A percentile compares a stretch with the other conserved stretches of the same genome.
Evolutionary conservation across 2,329 filamentous ascomycete species (phyloP).

Genomic region (Sphaerulina musiva): DNA sequence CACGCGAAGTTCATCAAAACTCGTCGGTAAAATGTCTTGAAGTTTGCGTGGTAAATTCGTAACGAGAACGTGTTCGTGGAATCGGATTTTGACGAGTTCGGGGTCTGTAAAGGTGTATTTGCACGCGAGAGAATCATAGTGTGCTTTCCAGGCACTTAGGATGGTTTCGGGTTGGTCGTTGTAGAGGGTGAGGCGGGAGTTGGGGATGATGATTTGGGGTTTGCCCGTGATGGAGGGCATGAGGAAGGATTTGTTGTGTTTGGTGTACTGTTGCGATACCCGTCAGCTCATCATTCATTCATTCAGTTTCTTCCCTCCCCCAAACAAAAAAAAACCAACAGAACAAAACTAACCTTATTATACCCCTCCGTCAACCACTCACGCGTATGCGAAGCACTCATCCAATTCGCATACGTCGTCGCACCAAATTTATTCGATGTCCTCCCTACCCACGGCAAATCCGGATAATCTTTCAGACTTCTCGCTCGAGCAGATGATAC

Average conservation of each 20-base stretch:
- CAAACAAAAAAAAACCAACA: too few species aligned
- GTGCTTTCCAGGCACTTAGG: constrained; percentile 34
- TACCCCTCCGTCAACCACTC: constrained; percentile 20
- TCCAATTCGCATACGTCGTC: constrained; percentile 11
- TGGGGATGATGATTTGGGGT: constrained; percentile 21
- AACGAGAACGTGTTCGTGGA: constrained; percentile 40
- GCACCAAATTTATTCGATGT: constrained; percentile 11
- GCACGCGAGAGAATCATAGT: constrained; percentile 37
- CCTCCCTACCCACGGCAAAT: constrained; percentile 22
- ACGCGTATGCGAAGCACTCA: constrained; percentile 10
- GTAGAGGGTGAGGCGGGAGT: constrained; percentile 33
- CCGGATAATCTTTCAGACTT: constrained; percentile 3
- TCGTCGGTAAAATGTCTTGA: constrained; percentile 34
- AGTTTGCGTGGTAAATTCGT: constrained; percentile 38
- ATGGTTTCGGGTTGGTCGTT: constrained; percentile 39
- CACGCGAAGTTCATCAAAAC: constrained; percentile 35
- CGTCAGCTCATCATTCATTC: too few species aligned
- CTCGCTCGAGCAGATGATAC: not conserved
- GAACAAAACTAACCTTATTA: constrained; percentile 13
- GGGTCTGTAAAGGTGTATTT: constrained; percentile 37
- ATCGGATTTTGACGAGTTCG: constrained; percentile 34
- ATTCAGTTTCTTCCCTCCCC: too few species aligned
- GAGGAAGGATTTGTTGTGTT: constrained; percentile 22
- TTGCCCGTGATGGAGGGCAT: constrained; percentile 21
- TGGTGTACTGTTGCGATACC: constrained; percentile 15